phyloP scores from a whole-genome alignment of 306 rosid species.

The Fragaria nilgerrensis region DNA sequence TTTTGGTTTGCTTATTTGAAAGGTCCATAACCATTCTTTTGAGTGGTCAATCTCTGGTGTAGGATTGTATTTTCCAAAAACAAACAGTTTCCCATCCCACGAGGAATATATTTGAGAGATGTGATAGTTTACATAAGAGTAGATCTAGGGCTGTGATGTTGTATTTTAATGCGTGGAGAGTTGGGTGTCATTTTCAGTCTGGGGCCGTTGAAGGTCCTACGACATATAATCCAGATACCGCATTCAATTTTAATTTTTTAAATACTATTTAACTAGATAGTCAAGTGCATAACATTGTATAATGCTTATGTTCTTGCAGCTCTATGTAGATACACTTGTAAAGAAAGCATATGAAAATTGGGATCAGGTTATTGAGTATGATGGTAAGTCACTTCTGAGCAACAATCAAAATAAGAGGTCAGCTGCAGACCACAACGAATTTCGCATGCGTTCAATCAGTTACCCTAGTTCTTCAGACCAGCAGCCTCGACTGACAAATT shows the following conservation, averaged over 20 bases:
- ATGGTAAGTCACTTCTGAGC: conserved; percentile 77
- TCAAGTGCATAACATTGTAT: conserved; percentile 22
- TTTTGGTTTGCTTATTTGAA: not conserved
- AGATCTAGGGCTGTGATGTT: not conserved
- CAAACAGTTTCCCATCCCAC: not conserved
- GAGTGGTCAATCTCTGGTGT: not conserved
- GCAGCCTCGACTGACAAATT: conserved; percentile 40
- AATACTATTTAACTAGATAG: conserved; percentile 13
- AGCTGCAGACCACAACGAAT: conserved; percentile 48
- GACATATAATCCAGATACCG: conserved; percentile 7
- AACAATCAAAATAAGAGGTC: conserved; percentile 44
- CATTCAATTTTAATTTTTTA: conserved; percentile 8
- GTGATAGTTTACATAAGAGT: not conserved
- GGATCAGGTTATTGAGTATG: conserved; percentile 86
- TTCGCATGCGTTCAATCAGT: conserved; percentile 42
- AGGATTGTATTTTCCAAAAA: not conserved
- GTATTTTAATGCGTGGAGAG: not conserved
- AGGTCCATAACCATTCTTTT: not conserved
- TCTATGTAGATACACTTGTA: conserved; percentile 83
- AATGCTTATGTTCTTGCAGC: conserved; percentile 52
- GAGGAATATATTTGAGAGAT: not conserved
- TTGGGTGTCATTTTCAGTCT: not conserved
- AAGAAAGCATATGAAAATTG: conserved; percentile 95
- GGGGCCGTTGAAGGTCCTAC: conserved; percentile 4
- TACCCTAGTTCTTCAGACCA: conserved; percentile 48